A percentile compares a stretch with the other conserved stretches of the same genome.
Evolutionary conservation across 2,329 filamentous ascomycete species (phyloP).

Genomic region (Paracorniculantispora psalliotae): DNA sequence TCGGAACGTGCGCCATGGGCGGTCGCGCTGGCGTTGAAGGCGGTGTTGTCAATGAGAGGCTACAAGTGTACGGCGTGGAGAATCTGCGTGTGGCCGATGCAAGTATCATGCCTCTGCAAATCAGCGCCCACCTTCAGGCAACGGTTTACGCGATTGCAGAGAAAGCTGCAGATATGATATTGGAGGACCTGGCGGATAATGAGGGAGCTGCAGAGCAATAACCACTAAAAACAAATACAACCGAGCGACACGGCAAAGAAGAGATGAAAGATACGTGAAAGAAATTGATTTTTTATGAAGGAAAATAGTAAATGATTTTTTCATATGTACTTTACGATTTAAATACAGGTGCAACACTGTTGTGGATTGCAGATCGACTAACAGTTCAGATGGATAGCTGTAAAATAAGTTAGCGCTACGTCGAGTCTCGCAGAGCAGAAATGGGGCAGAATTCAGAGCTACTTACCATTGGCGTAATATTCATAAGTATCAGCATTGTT

Average conservation of each 20-base stretch:
- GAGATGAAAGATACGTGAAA: no score
- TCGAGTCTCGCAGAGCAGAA: background rate
- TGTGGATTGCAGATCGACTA: background rate
- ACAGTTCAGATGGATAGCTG: constrained; percentile 7
- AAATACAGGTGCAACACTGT: no score
- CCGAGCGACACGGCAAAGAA: no score
- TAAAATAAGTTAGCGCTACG: background rate
- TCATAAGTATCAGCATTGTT: constrained; percentile 4
- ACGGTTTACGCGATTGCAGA: constrained; percentile 30
- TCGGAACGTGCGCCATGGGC: constrained; percentile 32
- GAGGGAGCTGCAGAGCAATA: background rate
- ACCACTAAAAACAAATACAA: no score
- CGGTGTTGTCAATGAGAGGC: constrained; percentile 27
- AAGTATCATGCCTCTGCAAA: constrained; percentile 27
- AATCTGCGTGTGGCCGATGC: constrained; percentile 26
- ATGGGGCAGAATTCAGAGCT: background rate
- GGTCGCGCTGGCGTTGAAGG: constrained; percentile 24
- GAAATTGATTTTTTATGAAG: no score
- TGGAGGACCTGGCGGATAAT: constrained; percentile 19
- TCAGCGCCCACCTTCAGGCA: constrained; percentile 23
- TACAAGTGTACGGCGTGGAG: constrained; percentile 27
- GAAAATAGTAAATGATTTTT: no score
- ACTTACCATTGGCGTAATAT: constrained; percentile 3
- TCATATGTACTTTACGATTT: background rate
- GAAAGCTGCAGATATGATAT: constrained; percentile 27